phyloP scores from a whole-genome alignment of 257 asterid genomes.

The Craterostigma plantagineum region DNA sequence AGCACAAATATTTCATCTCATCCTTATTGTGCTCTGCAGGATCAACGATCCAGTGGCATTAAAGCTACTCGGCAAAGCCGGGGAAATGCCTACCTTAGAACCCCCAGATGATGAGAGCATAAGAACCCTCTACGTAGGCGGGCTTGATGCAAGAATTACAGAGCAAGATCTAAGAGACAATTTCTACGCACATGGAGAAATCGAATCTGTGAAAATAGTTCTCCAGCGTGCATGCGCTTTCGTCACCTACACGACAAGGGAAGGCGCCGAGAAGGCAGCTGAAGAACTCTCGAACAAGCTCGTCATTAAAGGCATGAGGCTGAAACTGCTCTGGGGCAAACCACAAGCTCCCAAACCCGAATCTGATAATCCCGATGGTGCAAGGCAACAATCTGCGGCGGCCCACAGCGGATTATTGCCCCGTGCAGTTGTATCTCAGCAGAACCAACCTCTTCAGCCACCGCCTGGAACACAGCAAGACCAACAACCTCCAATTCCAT shows the following conservation, averaged over 20 bases:
- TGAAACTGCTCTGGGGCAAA: conserved; percentile 91
- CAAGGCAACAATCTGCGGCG: conserved; percentile 52
- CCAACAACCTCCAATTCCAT: conserved; percentile 50
- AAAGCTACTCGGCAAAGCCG: conserved; percentile 85
- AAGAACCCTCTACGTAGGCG: conserved; percentile 86
- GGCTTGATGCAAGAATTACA: conserved; percentile 63
- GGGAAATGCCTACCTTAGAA: conserved; percentile 96
- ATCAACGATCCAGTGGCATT: conserved; percentile 89
- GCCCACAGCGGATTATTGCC: conserved; percentile 85
- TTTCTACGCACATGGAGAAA: conserved; percentile 91
- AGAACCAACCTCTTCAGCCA: conserved; percentile 40
- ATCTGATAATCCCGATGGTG: conserved; percentile 55
- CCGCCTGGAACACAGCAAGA: conserved; percentile 40
- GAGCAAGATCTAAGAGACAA: conserved; percentile 87
- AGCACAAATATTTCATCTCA: not conserved
- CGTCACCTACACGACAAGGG: conserved; percentile 81
- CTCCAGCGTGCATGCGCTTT: conserved; percentile 89
- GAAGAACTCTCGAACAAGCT: conserved; percentile 82
- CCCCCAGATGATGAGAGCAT: conserved; percentile 93
- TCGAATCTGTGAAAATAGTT: conserved; percentile 83
- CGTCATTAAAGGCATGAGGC: conserved; percentile 84
- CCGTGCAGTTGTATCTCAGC: conserved; percentile 81
- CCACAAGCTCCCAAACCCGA: conserved; percentile 68
- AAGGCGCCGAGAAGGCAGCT: conserved; percentile 95
- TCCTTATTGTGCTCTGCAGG: conserved; percentile 22